Evolutionary conservation across 352 stramenopile species (phyloP).

Genomic region (Hyaloperonospora brassicae): DNA sequence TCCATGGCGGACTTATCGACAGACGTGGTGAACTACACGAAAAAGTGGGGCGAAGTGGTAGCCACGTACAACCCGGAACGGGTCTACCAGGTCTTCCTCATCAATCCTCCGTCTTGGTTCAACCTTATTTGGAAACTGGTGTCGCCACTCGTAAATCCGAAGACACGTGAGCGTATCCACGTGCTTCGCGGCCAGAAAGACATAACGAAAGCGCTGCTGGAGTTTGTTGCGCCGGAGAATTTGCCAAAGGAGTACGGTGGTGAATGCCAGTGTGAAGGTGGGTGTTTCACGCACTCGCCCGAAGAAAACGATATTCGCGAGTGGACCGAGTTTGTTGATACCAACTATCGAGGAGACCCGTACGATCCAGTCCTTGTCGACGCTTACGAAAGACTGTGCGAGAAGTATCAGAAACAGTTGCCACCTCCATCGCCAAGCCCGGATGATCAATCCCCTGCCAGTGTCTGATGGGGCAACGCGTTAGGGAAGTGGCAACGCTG

Average conservation of each 20-base stretch:
- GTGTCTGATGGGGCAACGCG: conserved; percentile 6
- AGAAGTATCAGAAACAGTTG: conserved; percentile 43
- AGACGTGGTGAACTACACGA: conserved; percentile 65
- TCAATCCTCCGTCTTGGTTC: conserved; percentile 70
- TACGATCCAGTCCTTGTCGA: conserved; percentile 30
- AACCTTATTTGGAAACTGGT: conserved; percentile 77
- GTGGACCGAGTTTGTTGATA: conserved; percentile 49
- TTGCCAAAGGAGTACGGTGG: conserved; percentile 60
- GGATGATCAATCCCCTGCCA: neutral
- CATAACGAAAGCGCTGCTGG: conserved; percentile 57
- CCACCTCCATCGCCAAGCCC: conserved; percentile 10
- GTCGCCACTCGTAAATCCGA: conserved; percentile 59
- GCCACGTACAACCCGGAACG: conserved; percentile 70
- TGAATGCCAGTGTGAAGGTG: conserved; percentile 48
- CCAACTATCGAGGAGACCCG: conserved; percentile 25
- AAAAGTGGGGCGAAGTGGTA: conserved; percentile 50
- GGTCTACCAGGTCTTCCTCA: conserved; percentile 62
- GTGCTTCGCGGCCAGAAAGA: conserved; percentile 59
- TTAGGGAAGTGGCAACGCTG: conserved; percentile 1
- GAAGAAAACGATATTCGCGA: conserved; percentile 60
- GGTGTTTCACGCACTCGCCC: conserved; percentile 51
- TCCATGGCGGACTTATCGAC: conserved; percentile 62
- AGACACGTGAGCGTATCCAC: conserved; percentile 66
- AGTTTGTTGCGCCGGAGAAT: conserved; percentile 57
- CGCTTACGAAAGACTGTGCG: conserved; percentile 35